Evolutionary conservation across 225 moss, liverwort and hornwort genomes (phyloP).

Genomic region (Straminergon stramineum): DNA sequence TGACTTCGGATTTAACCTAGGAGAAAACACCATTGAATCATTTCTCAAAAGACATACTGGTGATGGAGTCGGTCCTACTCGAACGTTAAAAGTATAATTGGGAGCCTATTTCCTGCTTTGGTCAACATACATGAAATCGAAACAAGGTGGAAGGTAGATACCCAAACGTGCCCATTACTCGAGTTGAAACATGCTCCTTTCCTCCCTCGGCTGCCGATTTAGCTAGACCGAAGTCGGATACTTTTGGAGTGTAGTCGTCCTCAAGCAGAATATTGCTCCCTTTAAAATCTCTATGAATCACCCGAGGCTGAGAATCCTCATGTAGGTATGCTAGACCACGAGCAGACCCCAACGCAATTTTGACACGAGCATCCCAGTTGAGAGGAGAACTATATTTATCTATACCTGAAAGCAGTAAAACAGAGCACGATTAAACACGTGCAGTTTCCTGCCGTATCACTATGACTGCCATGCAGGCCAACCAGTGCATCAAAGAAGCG

Average conservation of each 20-base stretch:
- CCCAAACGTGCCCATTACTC: constrained; percentile 87
- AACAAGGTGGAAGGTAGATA: not conserved
- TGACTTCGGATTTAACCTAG: not conserved
- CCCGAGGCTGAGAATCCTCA: constrained; percentile 45
- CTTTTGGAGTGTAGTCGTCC: constrained; percentile 52
- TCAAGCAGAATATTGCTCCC: constrained; percentile 46
- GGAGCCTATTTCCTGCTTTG: not conserved
- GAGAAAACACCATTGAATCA: not conserved
- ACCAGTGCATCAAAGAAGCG: not conserved
- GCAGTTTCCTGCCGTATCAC: not conserved
- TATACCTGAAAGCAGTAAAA: not conserved
- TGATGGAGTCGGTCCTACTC: not conserved
- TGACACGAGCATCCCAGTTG: constrained; percentile 41
- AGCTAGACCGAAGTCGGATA: constrained; percentile 81
- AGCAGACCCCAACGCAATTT: constrained; percentile 50
- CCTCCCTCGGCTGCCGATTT: constrained; percentile 68
- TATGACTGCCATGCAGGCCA: not conserved
- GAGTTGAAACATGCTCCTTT: constrained; percentile 66
- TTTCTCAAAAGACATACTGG: not conserved
- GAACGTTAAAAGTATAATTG: not conserved
- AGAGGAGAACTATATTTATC: constrained; percentile 34
- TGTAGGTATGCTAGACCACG: constrained; percentile 45
- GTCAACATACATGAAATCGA: not conserved
- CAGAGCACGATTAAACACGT: not conserved
- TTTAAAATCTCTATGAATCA: constrained; percentile 44